Conservation (phyloP, 768 basidiomycete species). For the Boletus pseudopeckii region DNA sequence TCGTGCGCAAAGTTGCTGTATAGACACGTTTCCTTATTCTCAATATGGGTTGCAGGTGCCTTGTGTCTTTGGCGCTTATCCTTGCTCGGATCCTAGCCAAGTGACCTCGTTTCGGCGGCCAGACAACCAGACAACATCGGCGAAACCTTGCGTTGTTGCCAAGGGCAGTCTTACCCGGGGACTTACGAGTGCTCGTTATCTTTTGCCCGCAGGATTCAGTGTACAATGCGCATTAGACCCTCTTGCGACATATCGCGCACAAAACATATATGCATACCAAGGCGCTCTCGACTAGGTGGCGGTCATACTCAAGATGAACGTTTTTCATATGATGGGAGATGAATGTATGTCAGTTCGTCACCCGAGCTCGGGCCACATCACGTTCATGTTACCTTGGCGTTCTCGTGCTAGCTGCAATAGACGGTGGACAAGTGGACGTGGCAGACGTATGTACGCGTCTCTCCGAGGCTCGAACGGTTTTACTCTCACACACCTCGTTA, state of each 20-base stretch:
- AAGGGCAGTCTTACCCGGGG: background rate
- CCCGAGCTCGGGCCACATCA: background rate
- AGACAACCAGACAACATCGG: background rate
- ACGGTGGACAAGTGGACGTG: too few relatives aligned
- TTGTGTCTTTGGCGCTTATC: background rate
- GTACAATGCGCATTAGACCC: background rate
- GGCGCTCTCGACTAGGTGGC: too few relatives aligned
- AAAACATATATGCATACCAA: background rate
- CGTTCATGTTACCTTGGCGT: background rate
- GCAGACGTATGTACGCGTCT: too few relatives aligned
- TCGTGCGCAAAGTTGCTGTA: background rate
- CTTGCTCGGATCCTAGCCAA: background rate
- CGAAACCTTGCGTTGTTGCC: background rate
- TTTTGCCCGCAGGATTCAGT: background rate
- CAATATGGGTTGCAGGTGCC: background rate
- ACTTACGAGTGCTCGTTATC: background rate
- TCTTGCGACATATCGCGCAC: background rate
- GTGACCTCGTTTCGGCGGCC: background rate
- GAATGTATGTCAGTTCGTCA: background rate
- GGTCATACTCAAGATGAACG: background rate
- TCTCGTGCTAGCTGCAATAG: too few relatives aligned
- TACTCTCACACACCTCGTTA: too few relatives aligned
- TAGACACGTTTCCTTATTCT: background rate
- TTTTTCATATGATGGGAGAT: background rate
- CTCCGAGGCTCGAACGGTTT: too few relatives aligned